A percentile compares a stretch with the other conserved stretches of the same genome.
Conservation (phyloP, 352 stramenopile species). For the Globisporangium okanoganense region DNA sequence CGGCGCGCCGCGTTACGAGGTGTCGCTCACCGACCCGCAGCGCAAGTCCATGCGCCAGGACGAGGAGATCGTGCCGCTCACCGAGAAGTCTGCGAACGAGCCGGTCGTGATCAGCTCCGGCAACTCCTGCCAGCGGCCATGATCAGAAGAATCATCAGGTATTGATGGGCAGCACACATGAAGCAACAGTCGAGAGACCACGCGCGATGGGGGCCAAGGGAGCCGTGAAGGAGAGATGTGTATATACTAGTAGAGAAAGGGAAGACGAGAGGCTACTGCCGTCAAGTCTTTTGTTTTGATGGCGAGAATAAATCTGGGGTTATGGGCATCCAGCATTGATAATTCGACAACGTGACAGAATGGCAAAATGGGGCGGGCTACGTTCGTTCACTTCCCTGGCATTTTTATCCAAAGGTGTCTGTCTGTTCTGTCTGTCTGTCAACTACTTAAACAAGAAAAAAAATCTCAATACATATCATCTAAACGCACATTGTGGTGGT, state of each 20-base stretch:
- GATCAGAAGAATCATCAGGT: constrained; percentile 13
- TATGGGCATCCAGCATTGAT: background rate
- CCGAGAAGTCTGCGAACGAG: constrained; percentile 64
- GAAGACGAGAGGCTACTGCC: background rate
- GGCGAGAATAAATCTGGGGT: background rate
- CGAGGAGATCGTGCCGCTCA: constrained; percentile 78
- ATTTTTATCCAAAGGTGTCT: too few relatives aligned
- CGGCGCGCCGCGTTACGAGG: constrained; percentile 48
- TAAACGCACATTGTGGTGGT: constrained; percentile 1
- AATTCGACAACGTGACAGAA: background rate
- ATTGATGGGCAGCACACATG: background rate
- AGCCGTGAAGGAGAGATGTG: constrained; percentile 1
- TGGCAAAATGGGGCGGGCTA: constrained; percentile 1
- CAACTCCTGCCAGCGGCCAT: constrained; percentile 66
- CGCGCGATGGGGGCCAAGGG: background rate
- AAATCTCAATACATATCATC: constrained; percentile 9
- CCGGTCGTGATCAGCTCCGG: constrained; percentile 79
- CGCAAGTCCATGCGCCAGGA: constrained; percentile 74
- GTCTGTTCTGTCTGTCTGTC: too few relatives aligned
- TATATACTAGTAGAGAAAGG: constrained; percentile 6
- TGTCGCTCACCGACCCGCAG: constrained; percentile 80
- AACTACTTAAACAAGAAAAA: too few relatives aligned
- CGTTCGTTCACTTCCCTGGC: constrained; percentile 5
- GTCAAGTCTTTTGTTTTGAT: background rate
- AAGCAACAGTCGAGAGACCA: background rate